Evolutionary conservation across 768 basidiomycete genomes (phyloP), one percentile per base, ranked within the genome.

Genomic region (Leccinum imitatum): DNA sequence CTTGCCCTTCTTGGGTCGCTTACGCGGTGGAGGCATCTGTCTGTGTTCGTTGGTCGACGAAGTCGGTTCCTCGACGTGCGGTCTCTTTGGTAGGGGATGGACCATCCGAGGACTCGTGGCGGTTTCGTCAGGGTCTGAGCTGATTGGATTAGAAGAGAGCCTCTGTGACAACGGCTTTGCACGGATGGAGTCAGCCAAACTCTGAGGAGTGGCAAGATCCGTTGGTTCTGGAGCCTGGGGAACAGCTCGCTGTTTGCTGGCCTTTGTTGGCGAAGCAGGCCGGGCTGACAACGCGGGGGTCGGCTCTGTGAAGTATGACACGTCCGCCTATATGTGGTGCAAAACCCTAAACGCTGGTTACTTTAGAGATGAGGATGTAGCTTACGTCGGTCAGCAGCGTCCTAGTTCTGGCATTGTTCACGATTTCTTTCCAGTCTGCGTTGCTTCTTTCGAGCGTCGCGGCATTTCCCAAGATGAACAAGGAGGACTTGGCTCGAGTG

Each of bases 401-500:
- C 56, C 93, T 81, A 13, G 81, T 75, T 57, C 86, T 78, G 7
- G 95, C 93, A 69, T 98, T 89, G 19, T 77, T 72, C 25, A 97
- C 80, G 50, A 97, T 95, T 30, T 79, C 76, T 59, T 79, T 81
- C 95, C 95, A 98, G 13, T 79, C 85, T 17, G 79, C 76, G 65
- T 95, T 87, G 63, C 93, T 93, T 56, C 95, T 80, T 72, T 95
- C 90, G 6, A 99, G 80, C 1, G 95, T 98, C 7, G 92, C 78
- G 13, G 87, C 89, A 73, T 98, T 87, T 7, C 97, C 97, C 31
- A 99, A 80, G 57, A 99, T 87, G 73, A 95, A 99, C 3, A 99
- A 76, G 10, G 96, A 97, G 7, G 93, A 93, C 67, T 90, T 91
- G 3, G 96, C 93, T 66, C 97, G 87, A n/a, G 96, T 99, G 25